phyloP scores from a whole-genome alignment of 441 rosid genomes.

The Pelargonium australe region DNA sequence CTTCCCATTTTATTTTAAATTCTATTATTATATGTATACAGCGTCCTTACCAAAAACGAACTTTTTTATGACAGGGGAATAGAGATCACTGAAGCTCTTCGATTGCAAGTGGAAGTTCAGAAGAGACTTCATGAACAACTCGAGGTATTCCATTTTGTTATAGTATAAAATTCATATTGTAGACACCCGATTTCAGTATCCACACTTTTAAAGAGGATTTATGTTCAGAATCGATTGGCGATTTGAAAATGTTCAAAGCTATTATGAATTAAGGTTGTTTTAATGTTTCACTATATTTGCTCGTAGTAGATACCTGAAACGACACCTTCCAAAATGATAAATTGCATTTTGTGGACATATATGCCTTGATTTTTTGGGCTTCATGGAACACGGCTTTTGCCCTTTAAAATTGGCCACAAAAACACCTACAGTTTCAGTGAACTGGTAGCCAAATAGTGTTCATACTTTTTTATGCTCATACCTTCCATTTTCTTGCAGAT shows the following conservation, averaged over 20 bases:
- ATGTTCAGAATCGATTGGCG: not conserved
- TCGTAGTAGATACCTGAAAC: too few species aligned
- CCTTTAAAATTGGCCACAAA: too few species aligned
- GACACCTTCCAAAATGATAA: too few species aligned
- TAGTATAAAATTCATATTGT: too few species aligned
- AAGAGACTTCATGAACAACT: constrained; percentile 89
- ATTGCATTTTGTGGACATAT: too few species aligned
- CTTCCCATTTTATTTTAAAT: constrained; percentile 5
- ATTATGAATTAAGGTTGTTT: not conserved
- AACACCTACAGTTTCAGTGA: too few species aligned
- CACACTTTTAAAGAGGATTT: not conserved
- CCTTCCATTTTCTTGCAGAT: constrained; percentile 41
- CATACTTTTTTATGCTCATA: not conserved
- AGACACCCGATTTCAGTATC: too few species aligned
- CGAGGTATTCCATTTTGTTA: constrained; percentile 44
- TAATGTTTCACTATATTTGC: not conserved
- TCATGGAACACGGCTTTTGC: too few species aligned
- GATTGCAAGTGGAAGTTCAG: constrained; percentile 95
- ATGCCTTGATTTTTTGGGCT: too few species aligned
- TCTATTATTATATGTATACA: not conserved
- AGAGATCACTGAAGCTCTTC: constrained; percentile 82
- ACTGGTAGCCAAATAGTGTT: too few species aligned
- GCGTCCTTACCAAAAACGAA: not conserved
- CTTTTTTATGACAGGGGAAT: constrained; percentile 44
- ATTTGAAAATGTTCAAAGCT: not conserved